Percentiles rank a stretch among this genome's conserved stretches.
These are phyloP conservation scores for Cubamyces lactineus DNA, from an alignment of 768 basidiomycete genomes.

Conservation along the genomic window DNA sequence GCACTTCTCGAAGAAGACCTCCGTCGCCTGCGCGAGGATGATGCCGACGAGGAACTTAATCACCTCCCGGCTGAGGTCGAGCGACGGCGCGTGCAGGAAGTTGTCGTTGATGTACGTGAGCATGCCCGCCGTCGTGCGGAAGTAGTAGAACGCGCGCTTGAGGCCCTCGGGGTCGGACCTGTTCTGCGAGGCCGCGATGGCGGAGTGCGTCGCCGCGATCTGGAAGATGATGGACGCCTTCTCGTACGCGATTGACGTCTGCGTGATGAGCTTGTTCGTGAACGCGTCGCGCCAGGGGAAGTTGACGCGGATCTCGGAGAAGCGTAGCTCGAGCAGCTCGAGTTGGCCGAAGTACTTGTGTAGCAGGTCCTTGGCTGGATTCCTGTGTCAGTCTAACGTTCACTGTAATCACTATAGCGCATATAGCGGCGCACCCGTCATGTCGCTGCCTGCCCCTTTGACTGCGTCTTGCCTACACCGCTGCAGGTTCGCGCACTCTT, in stretches of 20 bases:
- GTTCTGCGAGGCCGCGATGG: conserved; percentile 85
- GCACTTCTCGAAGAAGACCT: conserved; percentile 95
- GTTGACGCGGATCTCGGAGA: conserved; percentile 93
- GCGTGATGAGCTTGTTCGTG: conserved; percentile 89
- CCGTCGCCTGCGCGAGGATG: conserved; percentile 91
- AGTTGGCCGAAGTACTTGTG: conserved; percentile 99
- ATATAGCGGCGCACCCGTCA: conserved; percentile 65
- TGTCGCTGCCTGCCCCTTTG: conserved; percentile 92
- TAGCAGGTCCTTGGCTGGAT: conserved; percentile 83
- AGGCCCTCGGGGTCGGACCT: conserved; percentile 88
- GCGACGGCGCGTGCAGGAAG: conserved; percentile 96
- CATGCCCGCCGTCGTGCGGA: conserved; percentile 91
- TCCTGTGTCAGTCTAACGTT: not conserved
- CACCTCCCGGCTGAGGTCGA: conserved; percentile 91
- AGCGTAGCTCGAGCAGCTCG: conserved; percentile 94
- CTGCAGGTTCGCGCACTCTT: conserved; percentile 84
- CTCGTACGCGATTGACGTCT: conserved; percentile 96
- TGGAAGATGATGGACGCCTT: conserved; percentile 98
- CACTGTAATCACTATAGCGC: conserved; percentile 3
- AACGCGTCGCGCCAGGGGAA: conserved; percentile 99
- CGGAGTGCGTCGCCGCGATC: conserved; percentile 91
- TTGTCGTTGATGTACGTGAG: conserved; percentile 99
- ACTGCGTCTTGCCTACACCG: conserved; percentile 96
- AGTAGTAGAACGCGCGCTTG: conserved; percentile 93
- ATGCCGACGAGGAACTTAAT: conserved; percentile 90